phyloP scores from a whole-genome alignment of 495 filamentous ascomycete species.

The Aspergillus bertholletiae region DNA sequence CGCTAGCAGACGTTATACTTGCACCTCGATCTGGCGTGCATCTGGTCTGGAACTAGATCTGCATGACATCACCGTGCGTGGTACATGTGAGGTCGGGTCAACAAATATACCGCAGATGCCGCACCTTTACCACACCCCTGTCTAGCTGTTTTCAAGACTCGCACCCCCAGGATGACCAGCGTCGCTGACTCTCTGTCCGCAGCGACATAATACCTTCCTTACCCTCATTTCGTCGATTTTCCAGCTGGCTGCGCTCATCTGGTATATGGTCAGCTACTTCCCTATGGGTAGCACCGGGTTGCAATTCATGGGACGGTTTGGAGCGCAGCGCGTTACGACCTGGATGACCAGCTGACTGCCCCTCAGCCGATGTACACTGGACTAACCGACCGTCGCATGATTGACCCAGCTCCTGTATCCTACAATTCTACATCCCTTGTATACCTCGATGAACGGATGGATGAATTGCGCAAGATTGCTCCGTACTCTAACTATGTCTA shows the following conservation, averaged over 20 bases:
- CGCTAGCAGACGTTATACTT: background rate
- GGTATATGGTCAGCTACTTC: conserved; percentile 98
- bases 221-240: conserved; percentile 79
- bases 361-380: background rate
- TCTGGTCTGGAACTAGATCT: background rate
- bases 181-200: conserved; percentile 13
- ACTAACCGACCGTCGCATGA: background rate
- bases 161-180: background rate
- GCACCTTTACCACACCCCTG: conserved; percentile 2
- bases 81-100: background rate
- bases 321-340: conserved; percentile 74
- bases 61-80: background rate
- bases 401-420: background rate
- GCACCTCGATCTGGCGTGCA: background rate
- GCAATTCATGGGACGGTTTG: conserved; percentile 81
- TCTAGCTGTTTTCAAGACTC: background rate
- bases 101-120: conserved; percentile 1
- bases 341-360: conserved; percentile 78
- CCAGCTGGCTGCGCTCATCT: conserved; percentile 77
- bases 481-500: too few relatives aligned
- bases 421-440: background rate
- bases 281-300: conserved; percentile 91
- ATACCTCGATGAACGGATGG: background rate
- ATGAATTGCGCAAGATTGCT: too few relatives aligned
- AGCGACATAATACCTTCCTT: conserved; percentile 78